Percentiles rank a stretch among this genome's conserved stretches.
Conservation (phyloP, 306 rosid species). For the Cotoneaster glaucophyllus region DNA sequence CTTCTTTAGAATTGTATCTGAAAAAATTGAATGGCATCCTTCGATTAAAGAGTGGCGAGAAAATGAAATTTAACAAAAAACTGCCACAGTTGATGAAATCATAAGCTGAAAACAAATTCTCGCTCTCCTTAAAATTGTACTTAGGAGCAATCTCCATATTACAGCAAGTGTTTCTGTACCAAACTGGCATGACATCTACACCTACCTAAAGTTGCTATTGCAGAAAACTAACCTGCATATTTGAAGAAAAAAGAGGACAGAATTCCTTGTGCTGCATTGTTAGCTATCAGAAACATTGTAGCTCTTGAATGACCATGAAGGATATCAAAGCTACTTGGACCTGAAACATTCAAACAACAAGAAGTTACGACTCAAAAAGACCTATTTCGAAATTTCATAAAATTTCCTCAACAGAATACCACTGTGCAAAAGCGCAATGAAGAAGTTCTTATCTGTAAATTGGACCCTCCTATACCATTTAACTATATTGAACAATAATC, state of each 20-base stretch:
- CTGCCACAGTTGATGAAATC: neutral
- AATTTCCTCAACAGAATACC: neutral
- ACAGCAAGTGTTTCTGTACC: neutral
- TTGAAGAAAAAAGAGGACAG: constrained; percentile 96
- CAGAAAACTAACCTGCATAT: constrained; percentile 70
- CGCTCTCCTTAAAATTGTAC: neutral
- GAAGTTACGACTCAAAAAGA: neutral
- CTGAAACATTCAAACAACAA: constrained; percentile 40
- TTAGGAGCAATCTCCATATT: neutral
- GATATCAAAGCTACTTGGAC: constrained; percentile 86
- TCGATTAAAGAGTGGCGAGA: neutral
- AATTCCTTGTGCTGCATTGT: constrained; percentile 98
- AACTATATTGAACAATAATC: neutral
- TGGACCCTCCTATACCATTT: neutral
- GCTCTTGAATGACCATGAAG: constrained; percentile 97
- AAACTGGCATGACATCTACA: neutral
- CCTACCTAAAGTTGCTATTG: neutral
- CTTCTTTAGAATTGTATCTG: constrained; percentile 97
- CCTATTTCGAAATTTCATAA: constrained; percentile 1
- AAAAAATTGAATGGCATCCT: constrained; percentile 18
- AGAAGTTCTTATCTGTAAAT: neutral
- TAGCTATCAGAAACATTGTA: constrained; percentile 81
- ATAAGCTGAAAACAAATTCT: neutral
- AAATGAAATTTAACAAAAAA: neutral
- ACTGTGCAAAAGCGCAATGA: neutral